Conservation (phyloP, 371 early-diverging fungal genomes). For the Mucor lusitanicus region DNA sequence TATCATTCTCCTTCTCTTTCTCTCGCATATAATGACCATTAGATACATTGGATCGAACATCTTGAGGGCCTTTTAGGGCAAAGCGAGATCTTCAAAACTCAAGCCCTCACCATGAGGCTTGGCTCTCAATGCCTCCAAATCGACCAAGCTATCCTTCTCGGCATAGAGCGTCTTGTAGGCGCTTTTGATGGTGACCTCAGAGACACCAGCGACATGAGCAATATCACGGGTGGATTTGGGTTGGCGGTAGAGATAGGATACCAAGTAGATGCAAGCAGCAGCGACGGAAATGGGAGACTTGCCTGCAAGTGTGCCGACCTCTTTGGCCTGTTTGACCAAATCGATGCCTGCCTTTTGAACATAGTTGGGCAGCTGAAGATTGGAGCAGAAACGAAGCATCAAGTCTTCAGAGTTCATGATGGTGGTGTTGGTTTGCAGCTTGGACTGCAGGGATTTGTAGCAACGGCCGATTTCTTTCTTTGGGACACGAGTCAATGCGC, state of each 20-base stretch:
- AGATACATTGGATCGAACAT: not conserved
- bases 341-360: conserved; percentile 74
- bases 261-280: conserved; percentile 89
- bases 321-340: conserved; percentile 75
- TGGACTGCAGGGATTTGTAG: conserved; percentile 76
- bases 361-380: conserved; percentile 72
- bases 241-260: conserved; percentile 68
- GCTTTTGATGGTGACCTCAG: conserved; percentile 88
- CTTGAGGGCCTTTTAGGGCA: conserved; percentile 29
- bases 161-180: conserved; percentile 77
- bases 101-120: conserved; percentile 44
- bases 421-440: conserved; percentile 66
- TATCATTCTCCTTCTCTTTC: not conserved
- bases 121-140: conserved; percentile 48
- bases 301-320: conserved; percentile 83
- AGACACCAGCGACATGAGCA: conserved; percentile 83
- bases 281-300: conserved; percentile 91
- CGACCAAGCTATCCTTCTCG: conserved; percentile 59
- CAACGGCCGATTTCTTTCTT: conserved; percentile 91
- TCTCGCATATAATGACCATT: too few species aligned
- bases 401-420: conserved; percentile 78
- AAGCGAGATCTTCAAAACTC: conserved; percentile 51
- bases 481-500: conserved; percentile 90
- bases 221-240: conserved; percentile 78
- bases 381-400: conserved; percentile 88